Evolutionary conservation across 2,329 filamentous ascomycete genomes (phyloP), one percentile per base, ranked within the genome.

Genomic region (Cladosporium sp.): DNA sequence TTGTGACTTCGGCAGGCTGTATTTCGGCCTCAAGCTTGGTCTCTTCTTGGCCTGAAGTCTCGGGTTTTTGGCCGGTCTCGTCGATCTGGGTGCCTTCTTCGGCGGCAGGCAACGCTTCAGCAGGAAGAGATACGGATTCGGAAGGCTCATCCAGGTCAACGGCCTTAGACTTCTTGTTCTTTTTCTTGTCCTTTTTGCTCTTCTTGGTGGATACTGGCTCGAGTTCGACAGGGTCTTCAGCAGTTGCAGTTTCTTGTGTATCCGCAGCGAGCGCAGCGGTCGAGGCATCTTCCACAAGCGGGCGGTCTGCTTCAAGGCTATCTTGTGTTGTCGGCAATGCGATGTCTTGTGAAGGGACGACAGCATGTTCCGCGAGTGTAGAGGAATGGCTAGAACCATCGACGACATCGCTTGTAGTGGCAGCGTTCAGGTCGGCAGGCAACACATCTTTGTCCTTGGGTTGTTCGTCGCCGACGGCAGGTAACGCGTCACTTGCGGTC

Each of bases 171-270:
- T 59, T 59, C 59, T 62, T 67, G 3, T 66, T 68, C 60, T 77
- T 77, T 45, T 74, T 74, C 64, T 75, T 65, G 48, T 47, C 65
- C 50, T 71, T 71, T 57, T 69, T 67, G 48, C 59, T 61, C 55
- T 64, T 64, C 47, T 70, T 47, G 60, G 66, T 17, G 15, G 49
- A 35, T 32, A 45, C 4, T 3, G 60, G 53, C 47, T 62, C 32
- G 58, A 58, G 47, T 60, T 61, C 24, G 25, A 51, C 49, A 17
- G 36, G 35, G 8, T 52, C 50, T 25, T 56, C 45, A 12, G 34
- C 19, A 39, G 35, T 10, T 13, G 45, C 9, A 5, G 12, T 10
- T n/a, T 45, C 36, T n/a, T 39, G 42, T 55, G 17, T 13, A 12
- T 54, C 28, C 25, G n/a, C n/a, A 5, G 28, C 45, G 17, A 28